Percentiles rank a stretch among this genome's conserved stretches.
phyloP scores from a whole-genome alignment of 163 green algal species.

The Scenedesmus sp. region DNA sequence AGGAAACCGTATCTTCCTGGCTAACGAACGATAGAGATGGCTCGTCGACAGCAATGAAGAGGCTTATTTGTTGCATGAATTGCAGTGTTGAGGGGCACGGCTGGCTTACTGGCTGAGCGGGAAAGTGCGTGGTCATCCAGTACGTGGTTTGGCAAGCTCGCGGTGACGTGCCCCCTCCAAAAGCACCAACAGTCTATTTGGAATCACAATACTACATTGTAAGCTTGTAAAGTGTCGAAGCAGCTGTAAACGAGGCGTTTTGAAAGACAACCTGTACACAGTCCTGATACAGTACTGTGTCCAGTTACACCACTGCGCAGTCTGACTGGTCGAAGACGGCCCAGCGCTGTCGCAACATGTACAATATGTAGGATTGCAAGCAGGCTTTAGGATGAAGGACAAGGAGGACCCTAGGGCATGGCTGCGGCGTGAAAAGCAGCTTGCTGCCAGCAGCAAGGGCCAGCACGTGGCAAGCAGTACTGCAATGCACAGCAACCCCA shows the following conservation, averaged over 20 bases:
- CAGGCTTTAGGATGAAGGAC: neutral
- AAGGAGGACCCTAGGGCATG: slow-evolving; percentile 26
- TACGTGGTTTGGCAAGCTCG: no score
- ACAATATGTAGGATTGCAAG: neutral
- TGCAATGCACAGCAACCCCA: neutral
- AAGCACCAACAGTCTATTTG: no score
- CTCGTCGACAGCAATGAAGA: neutral
- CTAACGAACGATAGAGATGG: neutral
- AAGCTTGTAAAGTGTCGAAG: no score
- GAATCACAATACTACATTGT: no score
- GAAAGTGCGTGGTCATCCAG: neutral
- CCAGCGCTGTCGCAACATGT: neutral
- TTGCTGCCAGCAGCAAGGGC: neutral
- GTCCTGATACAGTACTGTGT: no score
- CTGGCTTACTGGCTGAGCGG: neutral
- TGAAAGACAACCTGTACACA: no score
- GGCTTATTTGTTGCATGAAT: no score
- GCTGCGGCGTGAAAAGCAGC: neutral
- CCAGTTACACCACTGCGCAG: no score
- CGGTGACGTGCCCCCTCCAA: no score
- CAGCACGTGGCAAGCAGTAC: neutral
- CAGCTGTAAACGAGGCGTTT: no score
- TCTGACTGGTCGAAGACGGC: neutral
- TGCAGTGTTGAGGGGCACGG: neutral
- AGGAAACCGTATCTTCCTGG: neutral